A percentile compares a stretch with the other conserved stretches of the same genome.
phyloP scores from a whole-genome alignment of 805 yeast species.

The Suhomyces emberorum region DNA sequence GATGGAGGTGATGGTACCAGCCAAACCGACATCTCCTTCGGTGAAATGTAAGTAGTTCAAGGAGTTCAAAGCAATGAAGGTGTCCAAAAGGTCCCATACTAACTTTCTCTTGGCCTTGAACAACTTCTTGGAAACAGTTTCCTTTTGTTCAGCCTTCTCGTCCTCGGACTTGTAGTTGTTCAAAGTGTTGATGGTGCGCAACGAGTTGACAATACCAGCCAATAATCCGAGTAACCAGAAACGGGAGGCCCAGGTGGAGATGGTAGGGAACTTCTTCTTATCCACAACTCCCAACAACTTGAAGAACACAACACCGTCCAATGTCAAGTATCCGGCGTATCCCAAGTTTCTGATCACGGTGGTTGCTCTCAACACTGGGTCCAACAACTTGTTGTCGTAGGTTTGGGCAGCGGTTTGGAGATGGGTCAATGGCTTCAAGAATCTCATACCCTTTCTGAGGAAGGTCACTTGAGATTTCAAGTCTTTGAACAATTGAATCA shows the following conservation, averaged over 20 bases:
- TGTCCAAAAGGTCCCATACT: slow-evolving; percentile 73
- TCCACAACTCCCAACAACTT: slow-evolving; percentile 56
- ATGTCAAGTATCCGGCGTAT: slow-evolving; percentile 57
- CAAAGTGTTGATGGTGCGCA: slow-evolving; percentile 45
- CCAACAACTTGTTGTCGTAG: slow-evolving; percentile 66
- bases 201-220: slow-evolving; percentile 58
- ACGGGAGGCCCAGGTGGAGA: slow-evolving; percentile 58
- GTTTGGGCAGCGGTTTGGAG: slow-evolving; percentile 65
- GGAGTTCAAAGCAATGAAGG: slow-evolving; percentile 69
- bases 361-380: slow-evolving; percentile 52
- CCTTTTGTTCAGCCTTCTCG: slow-evolving; percentile 30
- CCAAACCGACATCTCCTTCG: slow-evolving; percentile 80
- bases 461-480: slow-evolving; percentile 62
- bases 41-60: slow-evolving; percentile 57
- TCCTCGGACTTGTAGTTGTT: slow-evolving; percentile 6
- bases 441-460: slow-evolving; percentile 80
- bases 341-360: slow-evolving; percentile 57
- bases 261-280: slow-evolving; percentile 42
- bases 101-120: slow-evolving; percentile 56
- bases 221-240: slow-evolving; percentile 76
- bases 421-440: slow-evolving; percentile 76
- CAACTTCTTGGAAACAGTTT: slow-evolving; percentile 40
- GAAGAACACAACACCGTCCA: slow-evolving; percentile 64
- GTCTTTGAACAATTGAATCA: slow-evolving; percentile 48
- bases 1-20: slow-evolving; percentile 78